A percentile compares a stretch with the other conserved stretches of the same genome.
These are phyloP conservation scores for Prunus yedoensis DNA, from an alignment of 331 rosid species.

Conservation along the genomic window DNA sequence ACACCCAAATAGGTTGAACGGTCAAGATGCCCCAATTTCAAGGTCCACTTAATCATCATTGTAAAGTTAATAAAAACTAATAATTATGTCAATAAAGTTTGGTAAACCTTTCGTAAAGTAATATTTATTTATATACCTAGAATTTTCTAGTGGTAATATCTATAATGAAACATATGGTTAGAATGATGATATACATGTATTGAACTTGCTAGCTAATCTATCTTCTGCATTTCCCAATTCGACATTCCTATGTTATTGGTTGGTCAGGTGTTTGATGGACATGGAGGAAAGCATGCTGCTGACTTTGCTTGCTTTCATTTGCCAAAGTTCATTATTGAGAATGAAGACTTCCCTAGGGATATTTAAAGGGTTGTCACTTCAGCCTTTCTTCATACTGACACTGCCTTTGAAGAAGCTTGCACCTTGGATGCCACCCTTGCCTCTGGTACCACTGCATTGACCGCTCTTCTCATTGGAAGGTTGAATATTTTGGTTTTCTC, in stretches of 20 bases:
- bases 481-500: constrained; percentile 21
- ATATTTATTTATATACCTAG: no score
- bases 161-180: no score
- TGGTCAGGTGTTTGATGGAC: constrained; percentile 88
- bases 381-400: constrained; percentile 76
- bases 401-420: constrained; percentile 83
- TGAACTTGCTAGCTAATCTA: constrained; percentile 27
- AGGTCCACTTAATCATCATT: no score
- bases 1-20: no score
- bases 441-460: constrained; percentile 92
- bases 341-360: constrained; percentile 64
- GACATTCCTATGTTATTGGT: constrained; percentile 17
- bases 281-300: constrained; percentile 95
- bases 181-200: not conserved
- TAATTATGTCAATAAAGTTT: no score
- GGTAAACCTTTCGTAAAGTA: no score
- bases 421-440: constrained; percentile 65
- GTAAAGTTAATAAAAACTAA: no score
- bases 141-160: not conserved
- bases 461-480: constrained; percentile 83
- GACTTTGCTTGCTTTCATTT: constrained; percentile 72
- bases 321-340: constrained; percentile 65
- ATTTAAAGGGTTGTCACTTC: constrained; percentile 66
- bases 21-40: no score
- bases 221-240: constrained; percentile 10